Percentiles rank a stretch among this genome's conserved stretches.
These are phyloP conservation scores for Colletotrichum graminicola DNA, from an alignment of 2,329 filamentous ascomycete species.

Conservation along the genomic window DNA sequence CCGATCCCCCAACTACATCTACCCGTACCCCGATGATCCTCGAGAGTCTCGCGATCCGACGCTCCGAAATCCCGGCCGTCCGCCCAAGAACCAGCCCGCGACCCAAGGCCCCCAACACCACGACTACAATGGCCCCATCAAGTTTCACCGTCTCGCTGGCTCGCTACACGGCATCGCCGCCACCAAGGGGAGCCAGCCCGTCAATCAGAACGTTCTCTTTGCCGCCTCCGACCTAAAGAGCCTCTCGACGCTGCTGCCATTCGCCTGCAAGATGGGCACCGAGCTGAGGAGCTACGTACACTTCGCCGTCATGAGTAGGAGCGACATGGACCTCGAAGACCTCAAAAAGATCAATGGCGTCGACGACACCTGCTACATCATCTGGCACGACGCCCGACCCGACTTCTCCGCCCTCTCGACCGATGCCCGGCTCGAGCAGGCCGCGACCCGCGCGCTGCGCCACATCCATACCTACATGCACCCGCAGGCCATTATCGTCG, in stretches of 20 bases:
- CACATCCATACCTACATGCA: constrained; percentile 81
- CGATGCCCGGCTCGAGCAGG: constrained; percentile 75
- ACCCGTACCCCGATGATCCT: constrained; percentile 44
- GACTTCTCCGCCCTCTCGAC: constrained; percentile 79
- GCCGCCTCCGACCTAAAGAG: constrained; percentile 81
- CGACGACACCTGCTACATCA: constrained; percentile 75
- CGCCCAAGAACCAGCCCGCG: constrained; percentile 40
- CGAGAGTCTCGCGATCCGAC: constrained; percentile 34
- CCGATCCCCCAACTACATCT: constrained; percentile 54
- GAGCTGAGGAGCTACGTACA: constrained; percentile 81
- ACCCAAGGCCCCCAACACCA: constrained; percentile 44
- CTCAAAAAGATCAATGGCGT: constrained; percentile 84
- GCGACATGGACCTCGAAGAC: constrained; percentile 75
- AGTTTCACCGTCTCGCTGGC: constrained; percentile 73
- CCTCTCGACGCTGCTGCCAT: constrained; percentile 77
- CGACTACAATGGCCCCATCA: constrained; percentile 77
- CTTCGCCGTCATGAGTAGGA: constrained; percentile 81
- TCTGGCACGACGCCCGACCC: constrained; percentile 79
- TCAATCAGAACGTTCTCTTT: constrained; percentile 82
- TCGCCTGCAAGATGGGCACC: constrained; percentile 87
- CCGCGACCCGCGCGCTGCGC: constrained; percentile 73
- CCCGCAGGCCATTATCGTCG: constrained; percentile 81
- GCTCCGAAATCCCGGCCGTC: constrained; percentile 9
- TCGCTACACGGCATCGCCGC: constrained; percentile 71
- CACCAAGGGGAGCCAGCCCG: constrained; percentile 62